phyloP scores from a whole-genome alignment of 257 asterid species.

The Przewalskia tangutica region DNA sequence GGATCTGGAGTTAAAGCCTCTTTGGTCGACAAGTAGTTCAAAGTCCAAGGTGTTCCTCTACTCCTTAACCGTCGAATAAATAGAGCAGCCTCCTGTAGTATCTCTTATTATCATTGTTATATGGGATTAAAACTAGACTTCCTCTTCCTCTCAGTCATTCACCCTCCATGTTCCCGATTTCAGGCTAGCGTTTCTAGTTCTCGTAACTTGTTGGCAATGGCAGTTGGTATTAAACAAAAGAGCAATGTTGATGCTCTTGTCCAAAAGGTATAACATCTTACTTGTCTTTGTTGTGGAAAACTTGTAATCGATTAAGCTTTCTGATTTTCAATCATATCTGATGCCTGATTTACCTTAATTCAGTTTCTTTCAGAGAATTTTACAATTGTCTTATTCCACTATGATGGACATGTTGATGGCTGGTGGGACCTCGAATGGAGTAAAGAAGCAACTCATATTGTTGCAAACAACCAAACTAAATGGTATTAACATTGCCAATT shows the following conservation, averaged over 20 bases:
- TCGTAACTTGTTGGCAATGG: constrained; percentile 58
- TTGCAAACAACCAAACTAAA: constrained; percentile 91
- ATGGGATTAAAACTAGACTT: neutral
- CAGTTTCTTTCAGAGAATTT: constrained; percentile 97
- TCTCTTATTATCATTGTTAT: neutral
- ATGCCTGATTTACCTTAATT: constrained; percentile 14
- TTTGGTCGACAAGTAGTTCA: constrained; percentile 44
- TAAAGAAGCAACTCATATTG: constrained; percentile 74
- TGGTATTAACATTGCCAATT: constrained; percentile 31
- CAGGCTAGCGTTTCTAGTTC: constrained; percentile 39
- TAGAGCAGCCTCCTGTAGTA: neutral
- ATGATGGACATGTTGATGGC: constrained; percentile 82
- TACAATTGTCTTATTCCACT: constrained; percentile 75
- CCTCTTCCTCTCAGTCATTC: neutral
- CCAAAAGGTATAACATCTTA: constrained; percentile 43
- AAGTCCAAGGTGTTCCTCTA: constrained; percentile 29
- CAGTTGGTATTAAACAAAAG: constrained; percentile 83
- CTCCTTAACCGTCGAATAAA: neutral
- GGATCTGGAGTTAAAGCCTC: constrained; percentile 61
- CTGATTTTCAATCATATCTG: neutral
- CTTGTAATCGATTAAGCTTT: constrained; percentile 2
- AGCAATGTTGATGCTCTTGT: constrained; percentile 53
- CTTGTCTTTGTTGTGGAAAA: neutral
- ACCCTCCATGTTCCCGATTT: neutral
- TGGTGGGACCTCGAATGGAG: constrained; percentile 92